Evolutionary conservation across 805 yeast species (phyloP).

Genomic region (Zygoascus biomembranicola): DNA sequence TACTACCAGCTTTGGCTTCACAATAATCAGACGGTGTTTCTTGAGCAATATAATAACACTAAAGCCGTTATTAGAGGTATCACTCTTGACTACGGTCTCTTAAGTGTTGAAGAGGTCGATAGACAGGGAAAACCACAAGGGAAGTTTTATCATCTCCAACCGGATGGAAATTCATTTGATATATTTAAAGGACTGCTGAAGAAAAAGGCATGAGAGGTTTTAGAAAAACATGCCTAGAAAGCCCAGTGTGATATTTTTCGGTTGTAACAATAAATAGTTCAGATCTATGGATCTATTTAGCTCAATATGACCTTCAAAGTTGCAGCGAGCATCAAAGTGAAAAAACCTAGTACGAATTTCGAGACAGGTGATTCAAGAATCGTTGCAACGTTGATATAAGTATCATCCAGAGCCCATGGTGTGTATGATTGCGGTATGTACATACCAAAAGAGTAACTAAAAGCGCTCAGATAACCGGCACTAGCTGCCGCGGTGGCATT

Average conservation of each 20-base stretch:
- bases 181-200: constrained; percentile 69
- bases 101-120: constrained; percentile 64
- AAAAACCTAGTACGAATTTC: constrained; percentile 17
- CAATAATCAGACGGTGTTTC: constrained; percentile 58
- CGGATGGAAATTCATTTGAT: constrained; percentile 97
- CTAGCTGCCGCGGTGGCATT: constrained; percentile 22
- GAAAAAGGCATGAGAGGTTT: neutral
- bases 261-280: neutral
- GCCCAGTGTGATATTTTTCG: neutral
- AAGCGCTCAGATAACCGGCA: constrained; percentile 30
- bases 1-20: constrained; percentile 90
- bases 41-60: constrained; percentile 44
- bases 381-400: constrained; percentile 14
- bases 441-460: constrained; percentile 28
- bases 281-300: neutral
- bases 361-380: constrained; percentile 9
- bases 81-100: constrained; percentile 73
- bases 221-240: neutral
- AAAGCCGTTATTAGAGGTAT: constrained; percentile 72
- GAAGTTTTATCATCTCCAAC: constrained; percentile 63
- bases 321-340: constrained; percentile 8
- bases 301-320: constrained; percentile 11
- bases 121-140: constrained; percentile 42
- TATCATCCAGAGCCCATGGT: constrained; percentile 22
- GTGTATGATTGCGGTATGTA: constrained; percentile 32